Percentiles rank a stretch among this genome's conserved stretches.
These are phyloP conservation scores for Emergomyces pasteurianus DNA, from an alignment of 2,329 filamentous ascomycete species.

Conservation along the genomic window DNA sequence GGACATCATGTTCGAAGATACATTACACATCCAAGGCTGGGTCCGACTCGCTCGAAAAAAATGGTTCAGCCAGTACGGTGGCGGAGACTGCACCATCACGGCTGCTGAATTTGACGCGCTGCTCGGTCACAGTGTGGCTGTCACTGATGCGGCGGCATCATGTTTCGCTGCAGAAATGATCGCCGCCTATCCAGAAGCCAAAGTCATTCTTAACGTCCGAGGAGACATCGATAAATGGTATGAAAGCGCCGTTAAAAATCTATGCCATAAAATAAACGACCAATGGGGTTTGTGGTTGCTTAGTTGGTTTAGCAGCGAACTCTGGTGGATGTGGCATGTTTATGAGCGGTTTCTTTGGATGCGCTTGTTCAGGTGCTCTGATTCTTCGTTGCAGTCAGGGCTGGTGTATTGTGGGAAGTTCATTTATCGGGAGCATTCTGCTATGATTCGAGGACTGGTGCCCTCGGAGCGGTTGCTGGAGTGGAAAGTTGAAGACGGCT, in stretches of 20 bases:
- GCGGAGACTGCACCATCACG: neutral
- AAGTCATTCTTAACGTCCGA: constrained; percentile 22
- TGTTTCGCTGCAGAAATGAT: constrained; percentile 27
- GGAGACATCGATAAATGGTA: neutral
- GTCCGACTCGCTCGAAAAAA: neutral
- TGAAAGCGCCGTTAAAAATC: neutral
- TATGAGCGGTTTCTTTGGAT: neutral
- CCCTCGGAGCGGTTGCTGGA: constrained; percentile 17
- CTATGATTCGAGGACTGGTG: constrained; percentile 12
- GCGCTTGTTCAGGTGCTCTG: neutral
- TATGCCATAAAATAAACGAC: neutral
- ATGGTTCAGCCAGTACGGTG: neutral
- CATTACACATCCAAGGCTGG: neutral
- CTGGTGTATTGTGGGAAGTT: neutral
- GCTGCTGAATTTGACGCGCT: constrained; percentile 6
- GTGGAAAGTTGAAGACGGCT: constrained; percentile 27
- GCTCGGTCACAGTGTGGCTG: constrained; percentile 18
- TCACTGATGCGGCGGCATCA: constrained; percentile 21
- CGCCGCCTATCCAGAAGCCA: constrained; percentile 25
- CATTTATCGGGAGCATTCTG: constrained; percentile 14
- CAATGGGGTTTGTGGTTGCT: neutral
- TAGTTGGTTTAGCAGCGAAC: neutral
- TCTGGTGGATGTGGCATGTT: neutral
- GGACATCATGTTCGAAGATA: neutral
- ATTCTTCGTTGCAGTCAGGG: neutral